Base-by-base conservation (phyloP, 495 filamentous ascomycete genomes). In the Jackrogersella multiformis region DNA sequence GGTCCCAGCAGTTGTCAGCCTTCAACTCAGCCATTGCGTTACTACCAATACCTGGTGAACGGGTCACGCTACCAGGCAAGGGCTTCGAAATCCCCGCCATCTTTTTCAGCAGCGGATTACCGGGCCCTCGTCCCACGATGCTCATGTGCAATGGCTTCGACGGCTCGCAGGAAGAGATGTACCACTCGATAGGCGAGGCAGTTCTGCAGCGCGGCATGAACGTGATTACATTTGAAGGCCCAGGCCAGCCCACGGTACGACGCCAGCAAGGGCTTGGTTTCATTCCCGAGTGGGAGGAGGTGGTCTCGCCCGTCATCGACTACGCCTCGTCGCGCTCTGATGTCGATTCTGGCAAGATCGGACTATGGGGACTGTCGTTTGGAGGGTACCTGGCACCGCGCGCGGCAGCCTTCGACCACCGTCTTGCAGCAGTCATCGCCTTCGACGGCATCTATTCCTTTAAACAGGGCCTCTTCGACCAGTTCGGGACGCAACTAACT, bases 1-100 rank as follows among this genome's bases (percentile, higher is more conserved):
- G 89, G 75, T 85, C 88, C 64, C 86, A 85, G 72, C 89, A 91
- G 73, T 89, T 90, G 56, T 80, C 85, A 15, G 81, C 86, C 34
- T 90, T 89, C 35, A 83, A 86, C 73, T 84, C 85, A 66, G 82
- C 81, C 10, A 81, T 90, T 34, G 69, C 78, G 7, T 32, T 73
- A 1, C 61, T 81, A 0, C 74, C 74, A 10, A 58, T 71, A 13
- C 80, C 80, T n/a, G 80, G 73, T 1, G 44, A 76, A 56, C 75
- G 79, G 8, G 34, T 80, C 41, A 53, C 13, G 4, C 42, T 82
- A n/a, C 55, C 66, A 20, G 76, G 70, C 7, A 48, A 71, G 21
- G 68, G 63, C n/a, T 78, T 78, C 61, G 34, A 69, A 13, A 63
- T 81, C 34, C 66, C 71, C 1, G 65, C 68, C 10, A 76, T 77